phyloP scores from a whole-genome alignment of 176 grass and related monocot genomes.

The Carex parvula region DNA sequence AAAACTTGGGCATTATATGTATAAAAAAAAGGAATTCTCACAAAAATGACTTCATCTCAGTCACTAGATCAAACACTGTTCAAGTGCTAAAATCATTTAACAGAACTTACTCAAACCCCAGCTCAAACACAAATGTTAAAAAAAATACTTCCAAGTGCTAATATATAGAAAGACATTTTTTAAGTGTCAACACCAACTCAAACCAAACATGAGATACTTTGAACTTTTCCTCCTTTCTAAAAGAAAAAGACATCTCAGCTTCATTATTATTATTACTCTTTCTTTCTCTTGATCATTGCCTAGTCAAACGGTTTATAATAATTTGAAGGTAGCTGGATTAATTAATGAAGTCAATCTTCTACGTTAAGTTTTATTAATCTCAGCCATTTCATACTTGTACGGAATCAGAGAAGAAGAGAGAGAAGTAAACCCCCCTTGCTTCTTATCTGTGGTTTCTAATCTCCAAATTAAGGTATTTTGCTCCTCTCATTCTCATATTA shows the following conservation, averaged over 20 bases:
- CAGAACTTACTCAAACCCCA: not conserved
- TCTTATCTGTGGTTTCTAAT: not conserved
- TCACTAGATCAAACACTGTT: too few species aligned
- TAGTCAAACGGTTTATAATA: not conserved
- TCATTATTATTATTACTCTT: not conserved
- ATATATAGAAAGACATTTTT: not conserved
- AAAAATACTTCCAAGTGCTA: not conserved
- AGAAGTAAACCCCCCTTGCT: not conserved
- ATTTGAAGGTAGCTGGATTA: not conserved
- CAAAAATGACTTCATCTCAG: too few species aligned
- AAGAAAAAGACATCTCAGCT: not conserved
- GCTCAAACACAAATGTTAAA: not conserved
- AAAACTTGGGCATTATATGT: too few species aligned
- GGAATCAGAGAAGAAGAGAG: not conserved
- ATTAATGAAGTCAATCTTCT: not conserved
- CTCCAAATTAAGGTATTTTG: constrained; percentile 7
- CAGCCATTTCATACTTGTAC: not conserved
- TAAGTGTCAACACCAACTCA: not conserved
- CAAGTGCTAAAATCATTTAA: not conserved
- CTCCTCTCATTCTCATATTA: not conserved
- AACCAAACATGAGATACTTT: not conserved
- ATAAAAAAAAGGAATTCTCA: too few species aligned
- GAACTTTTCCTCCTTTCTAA: not conserved
- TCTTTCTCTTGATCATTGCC: not conserved
- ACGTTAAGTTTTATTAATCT: not conserved